Evolutionary conservation across 352 stramenopile genomes (phyloP).

Genomic region (Pythium periplocum): DNA sequence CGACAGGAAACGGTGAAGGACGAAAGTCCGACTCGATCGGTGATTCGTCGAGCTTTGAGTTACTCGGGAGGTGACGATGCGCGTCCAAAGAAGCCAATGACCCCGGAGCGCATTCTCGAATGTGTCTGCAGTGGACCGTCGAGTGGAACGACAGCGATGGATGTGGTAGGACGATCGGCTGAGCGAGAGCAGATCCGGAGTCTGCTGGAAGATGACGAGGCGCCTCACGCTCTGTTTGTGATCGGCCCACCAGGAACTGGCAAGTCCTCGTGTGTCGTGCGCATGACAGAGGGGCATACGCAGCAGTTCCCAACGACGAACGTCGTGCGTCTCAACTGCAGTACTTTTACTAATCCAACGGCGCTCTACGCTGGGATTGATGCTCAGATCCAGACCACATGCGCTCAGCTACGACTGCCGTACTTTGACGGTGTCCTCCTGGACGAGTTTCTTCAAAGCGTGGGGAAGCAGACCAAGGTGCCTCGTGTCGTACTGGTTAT

Average conservation of each 20-base stretch:
- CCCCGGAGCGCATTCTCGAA: constrained; percentile 17
- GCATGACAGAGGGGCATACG: constrained; percentile 8
- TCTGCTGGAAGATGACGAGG: constrained; percentile 11
- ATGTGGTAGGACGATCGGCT: constrained; percentile 34
- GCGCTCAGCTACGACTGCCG: constrained; percentile 13
- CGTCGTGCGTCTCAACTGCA: constrained; percentile 61
- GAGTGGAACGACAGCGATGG: constrained; percentile 5
- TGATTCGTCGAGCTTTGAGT: constrained; percentile 17
- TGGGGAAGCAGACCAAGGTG: background rate
- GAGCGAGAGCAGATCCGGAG: constrained; percentile 34
- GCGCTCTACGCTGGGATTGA: constrained; percentile 38
- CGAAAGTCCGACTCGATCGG: background rate
- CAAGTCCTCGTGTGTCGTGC: constrained; percentile 56
- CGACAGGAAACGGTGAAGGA: background rate
- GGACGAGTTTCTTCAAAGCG: constrained; percentile 32
- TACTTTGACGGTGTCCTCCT: constrained; percentile 35
- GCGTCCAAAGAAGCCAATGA: constrained; percentile 1
- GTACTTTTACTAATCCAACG: constrained; percentile 42
- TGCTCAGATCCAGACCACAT: constrained; percentile 22
- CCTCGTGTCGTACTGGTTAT: constrained; percentile 31
- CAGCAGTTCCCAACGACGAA: constrained; percentile 3
- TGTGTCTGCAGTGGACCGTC: constrained; percentile 24
- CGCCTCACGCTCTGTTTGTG: constrained; percentile 42
- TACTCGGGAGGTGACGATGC: constrained; percentile 4
- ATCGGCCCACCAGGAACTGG: constrained; percentile 61